Conservation (phyloP, 352 stramenopile genomes). For the Globisporangium cederbergense region DNA sequence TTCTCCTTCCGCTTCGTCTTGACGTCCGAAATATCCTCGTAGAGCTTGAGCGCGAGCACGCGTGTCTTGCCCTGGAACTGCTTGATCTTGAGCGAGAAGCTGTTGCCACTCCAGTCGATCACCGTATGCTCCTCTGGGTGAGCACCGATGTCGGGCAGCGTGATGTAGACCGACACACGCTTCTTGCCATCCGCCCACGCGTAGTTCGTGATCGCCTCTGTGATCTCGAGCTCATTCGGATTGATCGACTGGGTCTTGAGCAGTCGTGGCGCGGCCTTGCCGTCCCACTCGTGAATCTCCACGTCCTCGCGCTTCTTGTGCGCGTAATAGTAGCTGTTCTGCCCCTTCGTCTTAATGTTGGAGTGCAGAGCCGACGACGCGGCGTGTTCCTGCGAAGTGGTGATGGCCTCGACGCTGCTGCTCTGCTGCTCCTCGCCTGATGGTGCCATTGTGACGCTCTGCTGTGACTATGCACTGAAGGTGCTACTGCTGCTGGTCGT, state of each 20-base stretch:
- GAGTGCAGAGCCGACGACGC: constrained; percentile 59
- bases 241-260: constrained; percentile 52
- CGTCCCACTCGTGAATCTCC: constrained; percentile 82
- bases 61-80: constrained; percentile 71
- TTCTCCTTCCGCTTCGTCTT: constrained; percentile 79
- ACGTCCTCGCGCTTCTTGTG: constrained; percentile 81
- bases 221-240: constrained; percentile 30
- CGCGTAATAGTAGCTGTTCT: constrained; percentile 88
- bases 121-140: constrained; percentile 60
- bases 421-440: constrained; percentile 3
- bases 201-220: constrained; percentile 70
- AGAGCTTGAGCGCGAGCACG: constrained; percentile 66
- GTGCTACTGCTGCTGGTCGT: background rate
- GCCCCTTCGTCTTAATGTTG: constrained; percentile 81
- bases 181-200: constrained; percentile 84
- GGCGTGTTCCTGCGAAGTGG: background rate
- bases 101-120: constrained; percentile 63
- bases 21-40: constrained; percentile 79
- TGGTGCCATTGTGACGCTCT: constrained; percentile 9
- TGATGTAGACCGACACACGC: constrained; percentile 74
- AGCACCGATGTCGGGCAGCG: constrained; percentile 53
- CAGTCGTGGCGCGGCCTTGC: constrained; percentile 67
- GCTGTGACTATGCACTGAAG: background rate
- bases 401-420: background rate
- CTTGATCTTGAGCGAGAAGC: constrained; percentile 55